Base-by-base conservation (phyloP, 1,284 basidiomycete genomes). In the Sphagnurus paluster region DNA sequence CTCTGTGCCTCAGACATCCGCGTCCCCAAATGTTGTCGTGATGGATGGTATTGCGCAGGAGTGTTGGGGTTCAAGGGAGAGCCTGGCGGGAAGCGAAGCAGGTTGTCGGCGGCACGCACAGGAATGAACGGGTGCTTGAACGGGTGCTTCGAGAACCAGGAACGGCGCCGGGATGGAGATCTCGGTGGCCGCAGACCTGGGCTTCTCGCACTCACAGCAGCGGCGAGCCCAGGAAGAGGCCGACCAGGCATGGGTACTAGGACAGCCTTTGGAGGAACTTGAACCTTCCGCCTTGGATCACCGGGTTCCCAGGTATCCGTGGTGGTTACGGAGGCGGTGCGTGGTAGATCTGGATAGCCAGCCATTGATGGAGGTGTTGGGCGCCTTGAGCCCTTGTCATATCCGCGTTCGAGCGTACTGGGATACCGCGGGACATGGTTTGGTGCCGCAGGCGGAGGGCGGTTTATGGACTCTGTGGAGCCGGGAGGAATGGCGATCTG, bases 111-210 rank as follows among this genome's bases (percentile, higher is more conserved):
- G 29, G 38, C 46, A 16, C 55, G 51, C 3, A 56, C 36, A 23
- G 67, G 67, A 35, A 69, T 61, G 56, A 69, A 67, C 10, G 67
- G 67, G 50, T 68, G 58, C 34, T 63, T 62, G 46, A 63, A 61
- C 14, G 57, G 51, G 37, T 62, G 53, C 42, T 62, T 64, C 5
- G 58, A 56, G 46, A 66, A 53, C 56, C 60, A 60, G 32, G 56
- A 59, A 20, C 56, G 54, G 26, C 62, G 57, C 19, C 58, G 56
- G 20, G 62, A 60, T 14, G 66, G 61, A 38, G 66, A 67, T 49
- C 58, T 61, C 7, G 64, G 64, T n/a, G 48, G 45, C 32, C 59
- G 46, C 34, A 47, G 13, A 1, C 39, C 46, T 7, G 48, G 61
- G 25, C 44, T 56, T 49, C 30, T 37, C 11, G 39, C 42, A 35